These are phyloP conservation scores for Paracoccidioides brasiliensis DNA, from an alignment of 2,329 filamentous ascomycete species.

Conservation along the genomic window DNA sequence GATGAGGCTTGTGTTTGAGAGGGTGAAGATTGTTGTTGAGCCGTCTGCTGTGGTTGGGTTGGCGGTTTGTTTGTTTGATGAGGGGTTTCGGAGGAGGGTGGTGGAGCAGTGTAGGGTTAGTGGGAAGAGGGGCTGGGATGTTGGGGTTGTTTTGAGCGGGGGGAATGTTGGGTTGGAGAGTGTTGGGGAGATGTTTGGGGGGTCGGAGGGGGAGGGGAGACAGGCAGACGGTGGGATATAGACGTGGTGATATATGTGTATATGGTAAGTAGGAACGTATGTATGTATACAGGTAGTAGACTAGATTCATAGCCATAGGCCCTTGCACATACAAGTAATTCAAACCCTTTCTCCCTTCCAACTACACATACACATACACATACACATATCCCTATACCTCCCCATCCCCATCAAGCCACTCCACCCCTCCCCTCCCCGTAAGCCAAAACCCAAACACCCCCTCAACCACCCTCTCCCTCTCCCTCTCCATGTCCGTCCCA, in stretches of 20 bases:
- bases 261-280: neutral
- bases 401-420: neutral
- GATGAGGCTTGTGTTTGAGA: slow-evolving; percentile 66
- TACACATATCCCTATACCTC: neutral
- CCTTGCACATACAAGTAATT: neutral
- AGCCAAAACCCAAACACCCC: slow-evolving; percentile 8
- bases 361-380: no score
- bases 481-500: slow-evolving; percentile 22
- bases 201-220: neutral
- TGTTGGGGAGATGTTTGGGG: slow-evolving; percentile 42
- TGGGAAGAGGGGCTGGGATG: slow-evolving; percentile 65
- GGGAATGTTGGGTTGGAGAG: slow-evolving; percentile 53
- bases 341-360: neutral
- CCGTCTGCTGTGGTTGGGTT: slow-evolving; percentile 75
- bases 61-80: slow-evolving; percentile 70
- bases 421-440: slow-evolving; percentile 2
- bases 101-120: slow-evolving; percentile 50
- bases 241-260: no score
- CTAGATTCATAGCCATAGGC: neutral
- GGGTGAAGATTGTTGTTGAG: slow-evolving; percentile 84
- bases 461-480: slow-evolving; percentile 11
- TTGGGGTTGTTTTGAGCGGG: slow-evolving; percentile 49
- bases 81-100: slow-evolving; percentile 63
- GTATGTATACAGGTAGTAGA: neutral
- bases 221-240: neutral